phyloP scores from a whole-genome alignment of 78 protist species.

The Pelomyxa schiedti region DNA sequence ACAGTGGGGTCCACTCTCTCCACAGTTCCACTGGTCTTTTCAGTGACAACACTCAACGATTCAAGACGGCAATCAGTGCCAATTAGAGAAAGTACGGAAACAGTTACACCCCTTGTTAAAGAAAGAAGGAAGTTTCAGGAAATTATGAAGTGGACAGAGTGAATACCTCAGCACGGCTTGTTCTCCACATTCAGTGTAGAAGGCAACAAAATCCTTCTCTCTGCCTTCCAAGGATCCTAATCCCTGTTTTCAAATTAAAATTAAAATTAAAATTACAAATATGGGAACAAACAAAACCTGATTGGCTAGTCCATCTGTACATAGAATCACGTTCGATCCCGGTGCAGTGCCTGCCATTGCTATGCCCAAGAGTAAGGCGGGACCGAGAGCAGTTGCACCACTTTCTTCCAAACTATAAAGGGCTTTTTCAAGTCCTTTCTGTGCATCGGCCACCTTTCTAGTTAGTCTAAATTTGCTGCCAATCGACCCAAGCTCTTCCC shows the following conservation, averaged over 20 bases:
- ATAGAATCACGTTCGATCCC: conserved; percentile 32
- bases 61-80: conserved; percentile 6
- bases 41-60: not conserved
- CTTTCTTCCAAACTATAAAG: conserved; percentile 17
- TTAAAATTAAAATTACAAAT: not conserved
- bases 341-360: conserved; percentile 28
- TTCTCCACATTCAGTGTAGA: conserved; percentile 5
- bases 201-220: not conserved
- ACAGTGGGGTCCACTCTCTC: not conserved
- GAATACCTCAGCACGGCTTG: not conserved
- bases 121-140: not conserved
- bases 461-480: not conserved
- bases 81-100: not conserved
- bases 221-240: conserved; percentile 33
- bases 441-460: not conserved
- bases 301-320: conserved; percentile 61
- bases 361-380: conserved; percentile 26
- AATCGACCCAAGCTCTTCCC: not conserved
- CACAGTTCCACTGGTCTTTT: not conserved
- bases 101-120: conserved; percentile 2
- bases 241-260: not conserved
- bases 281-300: not conserved
- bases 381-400: conserved; percentile 56
- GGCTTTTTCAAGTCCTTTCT: conserved; percentile 1
- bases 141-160: not conserved